phyloP scores from a whole-genome alignment of 129 eudicot genomes.

The Centella asiatica region DNA sequence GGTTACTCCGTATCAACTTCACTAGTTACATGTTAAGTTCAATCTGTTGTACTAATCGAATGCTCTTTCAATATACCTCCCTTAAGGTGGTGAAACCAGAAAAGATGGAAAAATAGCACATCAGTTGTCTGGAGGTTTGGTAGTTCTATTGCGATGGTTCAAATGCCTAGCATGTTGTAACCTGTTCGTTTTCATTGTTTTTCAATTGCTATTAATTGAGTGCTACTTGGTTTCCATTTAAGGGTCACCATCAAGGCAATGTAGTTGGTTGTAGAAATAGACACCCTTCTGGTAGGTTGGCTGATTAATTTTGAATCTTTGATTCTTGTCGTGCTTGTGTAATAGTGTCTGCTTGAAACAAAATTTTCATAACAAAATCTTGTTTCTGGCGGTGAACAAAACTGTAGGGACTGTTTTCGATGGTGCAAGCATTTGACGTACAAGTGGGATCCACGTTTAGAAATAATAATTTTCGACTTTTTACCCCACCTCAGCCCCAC shows the following conservation, averaged over 20 bases:
- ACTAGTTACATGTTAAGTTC: not conserved
- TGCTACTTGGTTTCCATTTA: slow-evolving; percentile 7
- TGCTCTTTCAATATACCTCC: not conserved
- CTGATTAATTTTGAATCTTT: not conserved
- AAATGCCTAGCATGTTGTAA: slow-evolving; percentile 2
- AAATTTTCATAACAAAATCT: not conserved
- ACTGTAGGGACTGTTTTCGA: too few relatives aligned
- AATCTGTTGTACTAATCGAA: not conserved
- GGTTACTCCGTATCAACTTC: not conserved
- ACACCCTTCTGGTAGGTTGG: not conserved
- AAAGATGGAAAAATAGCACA: slow-evolving; percentile 1
- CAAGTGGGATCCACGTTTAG: too few relatives aligned
- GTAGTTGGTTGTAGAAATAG: not conserved
- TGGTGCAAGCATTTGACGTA: too few relatives aligned
- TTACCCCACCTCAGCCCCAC: too few relatives aligned
- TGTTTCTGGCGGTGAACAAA: not conserved
- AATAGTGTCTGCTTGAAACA: not conserved
- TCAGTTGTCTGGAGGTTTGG: not conserved
- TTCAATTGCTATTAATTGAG: not conserved
- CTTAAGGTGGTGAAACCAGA: not conserved
- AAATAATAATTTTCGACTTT: too few relatives aligned
- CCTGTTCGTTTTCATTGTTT: not conserved
- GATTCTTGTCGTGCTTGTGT: too few relatives aligned
- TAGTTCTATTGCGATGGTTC: not conserved
- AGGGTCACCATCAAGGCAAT: not conserved